Evolutionary conservation across 2,329 filamentous ascomycete genomes (phyloP).

Genomic region (Fragosphaeria purpurea): DNA sequence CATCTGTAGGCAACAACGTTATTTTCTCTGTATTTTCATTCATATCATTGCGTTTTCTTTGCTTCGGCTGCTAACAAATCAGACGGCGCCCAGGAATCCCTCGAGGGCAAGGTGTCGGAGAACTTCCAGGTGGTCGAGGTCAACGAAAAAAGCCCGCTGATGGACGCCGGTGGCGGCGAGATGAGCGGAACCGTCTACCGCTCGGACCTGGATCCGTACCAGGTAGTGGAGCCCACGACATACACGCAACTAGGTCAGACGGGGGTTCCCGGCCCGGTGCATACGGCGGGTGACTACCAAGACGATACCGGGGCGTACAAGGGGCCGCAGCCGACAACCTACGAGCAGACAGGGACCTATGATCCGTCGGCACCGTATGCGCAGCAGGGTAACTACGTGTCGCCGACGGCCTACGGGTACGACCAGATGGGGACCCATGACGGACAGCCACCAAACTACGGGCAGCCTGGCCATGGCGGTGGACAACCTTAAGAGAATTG

Average conservation of each 20-base stretch:
- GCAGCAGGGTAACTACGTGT: no score
- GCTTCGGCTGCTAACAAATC: background rate
- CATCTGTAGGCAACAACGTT: slow-evolving; percentile 13
- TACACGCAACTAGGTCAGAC: background rate
- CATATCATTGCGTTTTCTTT: background rate
- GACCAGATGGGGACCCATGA: no score
- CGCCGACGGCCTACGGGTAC: no score
- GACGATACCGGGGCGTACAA: background rate
- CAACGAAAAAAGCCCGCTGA: no score
- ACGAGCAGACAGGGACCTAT: background rate
- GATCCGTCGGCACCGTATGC: no score
- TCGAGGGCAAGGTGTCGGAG: slow-evolving; percentile 3
- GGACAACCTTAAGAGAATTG: no score
- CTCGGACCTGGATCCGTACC: background rate
- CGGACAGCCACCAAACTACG: no score
- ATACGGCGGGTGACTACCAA: background rate
- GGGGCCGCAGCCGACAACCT: background rate
- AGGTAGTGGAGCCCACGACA: background rate
- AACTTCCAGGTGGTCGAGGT: background rate
- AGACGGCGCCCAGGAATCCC: background rate
- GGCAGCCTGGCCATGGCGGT: no score
- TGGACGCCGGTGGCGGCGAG: background rate
- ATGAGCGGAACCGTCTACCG: background rate
- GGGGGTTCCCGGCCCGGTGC: background rate
- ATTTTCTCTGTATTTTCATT: background rate